phyloP scores from a whole-genome alignment of 768 basidiomycete species.

The Tricholoma furcatifolium region DNA sequence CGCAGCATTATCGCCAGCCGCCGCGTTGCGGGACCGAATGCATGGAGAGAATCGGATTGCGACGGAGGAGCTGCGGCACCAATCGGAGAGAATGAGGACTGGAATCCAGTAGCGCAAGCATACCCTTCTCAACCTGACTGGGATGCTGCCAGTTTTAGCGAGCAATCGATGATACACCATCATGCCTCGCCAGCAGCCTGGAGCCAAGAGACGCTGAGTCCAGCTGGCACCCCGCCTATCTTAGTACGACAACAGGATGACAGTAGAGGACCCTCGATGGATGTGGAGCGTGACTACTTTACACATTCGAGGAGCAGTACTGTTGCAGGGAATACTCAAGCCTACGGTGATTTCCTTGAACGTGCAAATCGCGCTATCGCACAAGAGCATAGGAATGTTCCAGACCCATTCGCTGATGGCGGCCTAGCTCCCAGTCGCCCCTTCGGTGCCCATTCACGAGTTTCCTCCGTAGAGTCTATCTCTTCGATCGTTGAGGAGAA shows the following conservation, averaged over 20 bases:
- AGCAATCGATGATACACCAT: conserved; percentile 35
- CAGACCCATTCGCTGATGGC: conserved; percentile 85
- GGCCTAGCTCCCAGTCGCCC: conserved; percentile 60
- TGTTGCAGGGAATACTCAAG: conserved; percentile 28
- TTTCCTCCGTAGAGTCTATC: conserved; percentile 88
- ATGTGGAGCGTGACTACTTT: conserved; percentile 54
- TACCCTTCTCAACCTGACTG: conserved; percentile 74
- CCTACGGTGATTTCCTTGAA: conserved; percentile 79
- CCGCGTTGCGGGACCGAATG: conserved; percentile 61
- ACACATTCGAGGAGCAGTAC: conserved; percentile 34
- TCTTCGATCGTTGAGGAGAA: conserved; percentile 92
- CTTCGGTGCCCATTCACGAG: conserved; percentile 78
- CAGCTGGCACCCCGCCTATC: conserved; percentile 31
- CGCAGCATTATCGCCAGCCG: conserved; percentile 79
- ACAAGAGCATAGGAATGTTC: conserved; percentile 70
- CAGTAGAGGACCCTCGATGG: conserved; percentile 47
- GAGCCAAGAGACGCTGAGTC: conserved; percentile 57
- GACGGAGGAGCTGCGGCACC: conserved; percentile 44
- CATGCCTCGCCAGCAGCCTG: conserved; percentile 64
- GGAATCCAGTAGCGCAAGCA: conserved; percentile 69
- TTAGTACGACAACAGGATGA: conserved; percentile 36
- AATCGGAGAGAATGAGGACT: conserved; percentile 72
- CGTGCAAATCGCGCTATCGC: conserved; percentile 84
- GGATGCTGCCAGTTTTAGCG: conserved; percentile 60
- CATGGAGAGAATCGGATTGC: conserved; percentile 77